Evolutionary conservation across 2,329 filamentous ascomycete genomes (phyloP).

Genomic region (Fusarium ramigenum): DNA sequence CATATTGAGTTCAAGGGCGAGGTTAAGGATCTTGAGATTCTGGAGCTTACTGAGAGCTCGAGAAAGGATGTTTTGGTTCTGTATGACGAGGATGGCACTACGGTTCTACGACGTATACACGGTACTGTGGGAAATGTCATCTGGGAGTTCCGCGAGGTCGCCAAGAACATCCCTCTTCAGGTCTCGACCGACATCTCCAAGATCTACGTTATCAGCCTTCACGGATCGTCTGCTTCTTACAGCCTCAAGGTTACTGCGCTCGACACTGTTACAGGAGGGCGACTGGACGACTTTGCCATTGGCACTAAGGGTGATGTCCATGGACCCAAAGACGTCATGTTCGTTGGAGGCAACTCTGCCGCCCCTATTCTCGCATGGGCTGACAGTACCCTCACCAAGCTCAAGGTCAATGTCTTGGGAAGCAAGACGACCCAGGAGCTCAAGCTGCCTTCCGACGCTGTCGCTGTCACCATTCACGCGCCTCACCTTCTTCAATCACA

Average conservation of each 20-base stretch:
- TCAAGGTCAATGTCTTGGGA: slow-evolving; percentile 78
- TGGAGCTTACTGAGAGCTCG: slow-evolving; percentile 72
- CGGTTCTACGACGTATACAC: slow-evolving; percentile 75
- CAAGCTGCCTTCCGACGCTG: slow-evolving; percentile 57
- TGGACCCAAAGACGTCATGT: slow-evolving; percentile 71
- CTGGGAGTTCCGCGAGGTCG: slow-evolving; percentile 80
- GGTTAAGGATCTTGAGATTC: slow-evolving; percentile 78
- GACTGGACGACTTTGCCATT: slow-evolving; percentile 75
- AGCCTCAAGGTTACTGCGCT: slow-evolving; percentile 80
- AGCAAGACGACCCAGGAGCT: slow-evolving; percentile 66
- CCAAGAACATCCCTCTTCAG: slow-evolving; percentile 78
- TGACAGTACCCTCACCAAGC: slow-evolving; percentile 66
- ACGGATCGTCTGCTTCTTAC: slow-evolving; percentile 74
- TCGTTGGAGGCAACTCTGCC: slow-evolving; percentile 79
- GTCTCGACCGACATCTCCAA: slow-evolving; percentile 74
- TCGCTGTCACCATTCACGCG: slow-evolving; percentile 73
- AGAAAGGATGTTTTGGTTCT: slow-evolving; percentile 79
- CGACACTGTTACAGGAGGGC: slow-evolving; percentile 77
- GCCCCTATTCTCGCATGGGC: slow-evolving; percentile 81
- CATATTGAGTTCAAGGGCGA: slow-evolving; percentile 66
- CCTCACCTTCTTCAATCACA: slow-evolving; percentile 76
- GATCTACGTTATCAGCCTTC: slow-evolving; percentile 81
- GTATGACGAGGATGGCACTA: slow-evolving; percentile 65
- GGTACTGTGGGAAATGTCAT: slow-evolving; percentile 76
- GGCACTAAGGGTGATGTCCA: slow-evolving; percentile 79